Evolutionary conservation across 2,329 filamentous ascomycete species (phyloP), one percentile per base, ranked within the genome.

Genomic region (Exophiala dermatitidis): DNA sequence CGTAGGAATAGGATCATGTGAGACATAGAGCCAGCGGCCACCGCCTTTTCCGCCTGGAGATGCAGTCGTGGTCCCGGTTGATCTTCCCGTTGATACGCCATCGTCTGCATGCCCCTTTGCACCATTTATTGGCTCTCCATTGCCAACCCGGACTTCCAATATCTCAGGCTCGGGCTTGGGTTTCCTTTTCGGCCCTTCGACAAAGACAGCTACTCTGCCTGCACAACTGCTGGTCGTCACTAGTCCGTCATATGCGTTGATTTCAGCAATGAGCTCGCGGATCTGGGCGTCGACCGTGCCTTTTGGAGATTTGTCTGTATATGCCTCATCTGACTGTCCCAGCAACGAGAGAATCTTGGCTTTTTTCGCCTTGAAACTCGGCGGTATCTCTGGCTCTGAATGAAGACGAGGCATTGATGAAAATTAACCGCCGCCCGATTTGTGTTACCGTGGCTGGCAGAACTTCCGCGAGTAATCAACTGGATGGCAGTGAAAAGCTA

Each of bases 141-240:
- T 7, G 7, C n/a, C 7, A 7, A 7, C n/a, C n/a, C 33, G 7
- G 33, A n/a, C n/a, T 36, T 36, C 33, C 7, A n/a, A 36, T 7
- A 36, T 36, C 33, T 7, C 33, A 2, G 7, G n/a, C 7, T 5
- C 40, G 12, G 28, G 4, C 60, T 57, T 44, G 28, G 31, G 46
- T 41, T 36, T 2, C 56, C 46, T 50, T 63, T 81, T 85, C 42
- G 73, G 74, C 0, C 90, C 90, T 71, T 96, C 91, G 0, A 94
- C 74, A 65, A 94, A 97, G 3, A 96, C 86, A 60, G 86, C 90
- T 44, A 94, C 80, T 48, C 91, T 77, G 0, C 91, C 91, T 1
- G 89, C 87, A 68, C 91, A 97, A 69, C 90, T 95, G 71, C 90
- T 95, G 2, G 90, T 96, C 1, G 91, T 96, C 33, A 94, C 89